Percentiles rank a stretch among this genome's conserved stretches.
These are phyloP conservation scores for Sugiyamaella chiloensis DNA, from an alignment of 805 yeast genomes.

Conservation along the genomic window DNA sequence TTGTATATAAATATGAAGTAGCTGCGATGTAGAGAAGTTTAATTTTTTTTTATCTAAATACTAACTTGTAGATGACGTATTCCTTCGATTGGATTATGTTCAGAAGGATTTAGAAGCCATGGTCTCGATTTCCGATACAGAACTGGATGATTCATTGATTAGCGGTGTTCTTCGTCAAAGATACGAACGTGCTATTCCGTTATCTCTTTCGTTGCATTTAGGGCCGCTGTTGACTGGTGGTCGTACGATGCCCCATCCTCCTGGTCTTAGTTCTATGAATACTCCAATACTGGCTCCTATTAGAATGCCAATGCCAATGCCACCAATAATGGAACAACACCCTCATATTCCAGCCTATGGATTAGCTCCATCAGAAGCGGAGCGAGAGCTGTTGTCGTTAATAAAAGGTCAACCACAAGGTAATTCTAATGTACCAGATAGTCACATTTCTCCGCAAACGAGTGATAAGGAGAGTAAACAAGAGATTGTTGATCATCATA, in stretches of 20 bases:
- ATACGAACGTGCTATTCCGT: no score
- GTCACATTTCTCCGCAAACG: not conserved
- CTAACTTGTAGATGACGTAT: constrained; percentile 6
- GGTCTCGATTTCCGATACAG: not conserved
- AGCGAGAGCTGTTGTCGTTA: constrained; percentile 7
- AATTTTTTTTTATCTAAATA: constrained; percentile 7
- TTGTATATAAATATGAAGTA: constrained; percentile 5
- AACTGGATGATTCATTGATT: not conserved
- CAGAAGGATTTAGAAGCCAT: not conserved
- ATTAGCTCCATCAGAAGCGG: no score
- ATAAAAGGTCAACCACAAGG: not conserved
- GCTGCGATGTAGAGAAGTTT: constrained; percentile 6
- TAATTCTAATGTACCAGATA: not conserved
- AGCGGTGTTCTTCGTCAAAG: no score
- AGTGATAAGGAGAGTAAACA: not conserved
- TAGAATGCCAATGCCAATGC: no score
- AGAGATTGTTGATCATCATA: not conserved
- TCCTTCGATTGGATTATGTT: constrained; percentile 10
- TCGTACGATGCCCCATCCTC: no score
- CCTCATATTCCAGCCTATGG: no score
- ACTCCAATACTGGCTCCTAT: no score
- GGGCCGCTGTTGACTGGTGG: no score
- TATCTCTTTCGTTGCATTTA: no score
- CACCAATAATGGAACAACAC: no score
- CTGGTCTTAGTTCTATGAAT: no score